Percentiles rank a stretch among this genome's conserved stretches.
Conservation (phyloP, 2,329 filamentous ascomycete species). For the Hypocreales sp. region DNA sequence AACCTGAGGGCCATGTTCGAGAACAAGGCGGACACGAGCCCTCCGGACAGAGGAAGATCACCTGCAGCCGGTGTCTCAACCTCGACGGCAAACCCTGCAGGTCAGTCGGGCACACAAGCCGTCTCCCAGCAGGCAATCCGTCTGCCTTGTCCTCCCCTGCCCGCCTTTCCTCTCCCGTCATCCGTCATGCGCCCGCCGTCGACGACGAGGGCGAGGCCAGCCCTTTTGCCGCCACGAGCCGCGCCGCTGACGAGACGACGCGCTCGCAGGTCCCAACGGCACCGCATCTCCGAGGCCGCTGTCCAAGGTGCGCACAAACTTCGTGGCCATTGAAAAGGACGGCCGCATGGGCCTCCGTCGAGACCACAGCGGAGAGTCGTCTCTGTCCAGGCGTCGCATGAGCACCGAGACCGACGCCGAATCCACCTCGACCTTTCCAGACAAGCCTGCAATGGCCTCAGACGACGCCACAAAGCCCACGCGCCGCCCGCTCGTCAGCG, state of each 20-base stretch:
- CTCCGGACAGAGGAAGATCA: constrained; percentile 55
- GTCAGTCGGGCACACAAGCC: constrained; percentile 10
- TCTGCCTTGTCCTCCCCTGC: constrained; percentile 1
- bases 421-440: constrained; percentile 18
- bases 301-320: constrained; percentile 61
- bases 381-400: constrained; percentile 18
- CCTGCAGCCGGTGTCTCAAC: constrained; percentile 37
- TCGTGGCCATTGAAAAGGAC: constrained; percentile 57
- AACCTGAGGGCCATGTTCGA: constrained; percentile 73
- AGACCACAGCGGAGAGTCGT: constrained; percentile 22
- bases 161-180: constrained; percentile 1
- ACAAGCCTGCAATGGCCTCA: constrained; percentile 17
- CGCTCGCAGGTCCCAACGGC: constrained; percentile 17
- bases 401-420: constrained; percentile 19
- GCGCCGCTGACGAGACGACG: too few species aligned
- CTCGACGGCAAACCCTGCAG: constrained; percentile 8
- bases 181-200: too few species aligned
- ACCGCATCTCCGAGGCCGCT: constrained; percentile 46
- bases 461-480: constrained; percentile 9
- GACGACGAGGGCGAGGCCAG: too few species aligned
- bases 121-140: too few species aligned
- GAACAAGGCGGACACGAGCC: constrained; percentile 49
- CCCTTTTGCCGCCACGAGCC: too few species aligned
- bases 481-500: constrained; percentile 14
- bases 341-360: constrained; percentile 37